phyloP scores from a whole-genome alignment of 2,329 filamentous ascomycete species.

The Tolypocladium tropicale region DNA sequence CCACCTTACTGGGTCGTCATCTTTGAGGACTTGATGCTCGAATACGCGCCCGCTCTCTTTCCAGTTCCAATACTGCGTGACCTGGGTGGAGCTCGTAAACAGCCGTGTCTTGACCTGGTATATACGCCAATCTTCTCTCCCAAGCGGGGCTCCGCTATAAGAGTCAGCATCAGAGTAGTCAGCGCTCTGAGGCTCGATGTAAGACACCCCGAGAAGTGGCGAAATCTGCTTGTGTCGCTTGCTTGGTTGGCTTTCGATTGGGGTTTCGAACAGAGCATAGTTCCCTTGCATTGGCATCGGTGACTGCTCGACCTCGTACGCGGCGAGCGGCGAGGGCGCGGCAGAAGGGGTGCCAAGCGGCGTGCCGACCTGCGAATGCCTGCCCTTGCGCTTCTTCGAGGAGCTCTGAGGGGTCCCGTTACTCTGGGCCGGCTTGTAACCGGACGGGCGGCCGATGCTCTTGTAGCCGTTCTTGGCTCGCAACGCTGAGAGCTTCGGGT shows the following conservation, averaged over 20 bases:
- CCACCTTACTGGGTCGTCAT: constrained; percentile 34
- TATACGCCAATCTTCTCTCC: constrained; percentile 39
- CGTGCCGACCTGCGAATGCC: constrained; percentile 17
- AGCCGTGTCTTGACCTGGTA: constrained; percentile 39
- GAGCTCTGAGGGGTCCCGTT: constrained; percentile 13
- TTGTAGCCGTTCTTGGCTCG: constrained; percentile 43
- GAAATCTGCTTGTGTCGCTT: constrained; percentile 16
- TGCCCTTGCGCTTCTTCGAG: constrained; percentile 22
- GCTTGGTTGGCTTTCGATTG: constrained; percentile 7
- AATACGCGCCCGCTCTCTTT: constrained; percentile 28
- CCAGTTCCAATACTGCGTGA: constrained; percentile 49
- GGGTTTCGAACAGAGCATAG: not conserved
- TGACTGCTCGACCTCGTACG: constrained; percentile 4
- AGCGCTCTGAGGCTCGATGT: constrained; percentile 31
- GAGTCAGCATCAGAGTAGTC: constrained; percentile 45
- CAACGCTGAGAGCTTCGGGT: constrained; percentile 37
- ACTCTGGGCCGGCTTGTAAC: constrained; percentile 24
- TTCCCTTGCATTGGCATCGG: not conserved
- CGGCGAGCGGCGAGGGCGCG: constrained; percentile 16
- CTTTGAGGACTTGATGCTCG: constrained; percentile 43
- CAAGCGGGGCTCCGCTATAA: constrained; percentile 32
- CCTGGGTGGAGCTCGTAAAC: constrained; percentile 33
- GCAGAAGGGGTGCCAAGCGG: constrained; percentile 16
- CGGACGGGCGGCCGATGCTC: constrained; percentile 46
- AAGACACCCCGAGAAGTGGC: constrained; percentile 6